Evolutionary conservation across 2,329 filamentous ascomycete species (phyloP).

Genomic region (Reticulascus tulasneorum): DNA sequence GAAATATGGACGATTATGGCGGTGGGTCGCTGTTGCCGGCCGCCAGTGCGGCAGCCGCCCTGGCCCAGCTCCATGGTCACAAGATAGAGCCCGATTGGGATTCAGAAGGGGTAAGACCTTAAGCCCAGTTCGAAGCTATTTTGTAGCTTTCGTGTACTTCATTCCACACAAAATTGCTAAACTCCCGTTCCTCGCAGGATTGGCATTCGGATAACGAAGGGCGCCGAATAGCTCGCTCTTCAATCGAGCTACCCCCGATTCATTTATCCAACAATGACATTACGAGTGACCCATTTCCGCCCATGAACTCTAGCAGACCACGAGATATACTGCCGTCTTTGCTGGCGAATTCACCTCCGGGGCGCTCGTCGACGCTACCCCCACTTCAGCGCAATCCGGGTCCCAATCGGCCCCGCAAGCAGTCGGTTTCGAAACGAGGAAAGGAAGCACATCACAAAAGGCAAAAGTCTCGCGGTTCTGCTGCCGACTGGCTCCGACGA

Average conservation of each 20-base stretch:
- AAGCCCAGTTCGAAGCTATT: constrained; percentile 14
- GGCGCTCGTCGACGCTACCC: constrained; percentile 82
- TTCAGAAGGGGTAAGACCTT: constrained; percentile 64
- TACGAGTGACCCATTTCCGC: constrained; percentile 70
- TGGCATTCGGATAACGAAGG: constrained; percentile 69
- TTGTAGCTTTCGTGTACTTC: background rate
- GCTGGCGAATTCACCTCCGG: constrained; percentile 74
- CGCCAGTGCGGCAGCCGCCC: constrained; percentile 76
- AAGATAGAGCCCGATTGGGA: constrained; percentile 76
- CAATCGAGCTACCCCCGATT: constrained; percentile 70
- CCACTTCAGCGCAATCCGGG: constrained; percentile 74
- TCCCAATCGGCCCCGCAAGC: constrained; percentile 72
- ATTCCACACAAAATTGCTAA: constrained; percentile 6
- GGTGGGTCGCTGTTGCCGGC: constrained; percentile 61
- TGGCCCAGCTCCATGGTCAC: constrained; percentile 78
- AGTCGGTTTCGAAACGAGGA: constrained; percentile 77
- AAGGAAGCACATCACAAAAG: constrained; percentile 76
- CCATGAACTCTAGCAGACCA: constrained; percentile 56
- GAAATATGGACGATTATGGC: constrained; percentile 65
- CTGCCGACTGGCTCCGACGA: constrained; percentile 60
- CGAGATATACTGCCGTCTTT: constrained; percentile 81
- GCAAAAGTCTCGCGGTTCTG: constrained; percentile 66
- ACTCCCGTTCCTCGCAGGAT: constrained; percentile 43
- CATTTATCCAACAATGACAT: constrained; percentile 55
- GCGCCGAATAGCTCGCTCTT: constrained; percentile 58